Base-by-base conservation (phyloP, 2,329 filamentous ascomycete genomes). In the Fusarium anguioides region DNA sequence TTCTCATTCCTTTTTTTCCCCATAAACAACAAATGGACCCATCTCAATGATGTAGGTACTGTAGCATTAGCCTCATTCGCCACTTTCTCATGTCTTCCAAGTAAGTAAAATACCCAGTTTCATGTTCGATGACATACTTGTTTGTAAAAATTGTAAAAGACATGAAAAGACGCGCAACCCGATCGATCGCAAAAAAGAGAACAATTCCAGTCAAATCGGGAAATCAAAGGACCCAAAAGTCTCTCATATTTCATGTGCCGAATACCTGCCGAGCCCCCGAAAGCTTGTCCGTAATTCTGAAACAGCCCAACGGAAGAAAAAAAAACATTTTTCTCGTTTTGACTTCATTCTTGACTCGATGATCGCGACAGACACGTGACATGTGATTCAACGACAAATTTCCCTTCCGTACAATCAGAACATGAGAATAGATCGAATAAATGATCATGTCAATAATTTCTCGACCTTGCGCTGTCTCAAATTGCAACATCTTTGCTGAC, bases 271-370 rank as follows among this genome's bases (percentile, higher is more conserved):
- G 20, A 64, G 33, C 64, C 59, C 55, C 41, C 35, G 23, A 67
- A 65, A 65, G 59, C 45, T 68, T 67, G 60, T 65, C 46, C 27
- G 18, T 24, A 53, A 31, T 35, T 68, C 33, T 57, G 60, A 68
- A 68, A 68, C 60, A 48, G 21, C 33, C 44, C 44, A 60, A 29
- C 21, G n/a, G 40, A 46, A 20, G 23, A 50, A 50, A 46, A 20
- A n/a, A 50, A 50, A 42, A 21, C 47, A 18, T 23, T 50, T 41
- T 42, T 42, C 11, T 18, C 24, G 9, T 42, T 27, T 45, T 42
- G 36, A 39, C 14, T 24, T 42, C 8, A 10, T 17, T 26, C 33
- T 18, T 26, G 33, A 47, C 24, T 31, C 26, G 21, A 24, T 12
- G 14, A 15, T 6, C 12, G 17, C 15, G 31, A 8, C 14, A 33